Conservation (phyloP, 2,329 filamentous ascomycete species). For the Paramyrothecium roridum region DNA sequence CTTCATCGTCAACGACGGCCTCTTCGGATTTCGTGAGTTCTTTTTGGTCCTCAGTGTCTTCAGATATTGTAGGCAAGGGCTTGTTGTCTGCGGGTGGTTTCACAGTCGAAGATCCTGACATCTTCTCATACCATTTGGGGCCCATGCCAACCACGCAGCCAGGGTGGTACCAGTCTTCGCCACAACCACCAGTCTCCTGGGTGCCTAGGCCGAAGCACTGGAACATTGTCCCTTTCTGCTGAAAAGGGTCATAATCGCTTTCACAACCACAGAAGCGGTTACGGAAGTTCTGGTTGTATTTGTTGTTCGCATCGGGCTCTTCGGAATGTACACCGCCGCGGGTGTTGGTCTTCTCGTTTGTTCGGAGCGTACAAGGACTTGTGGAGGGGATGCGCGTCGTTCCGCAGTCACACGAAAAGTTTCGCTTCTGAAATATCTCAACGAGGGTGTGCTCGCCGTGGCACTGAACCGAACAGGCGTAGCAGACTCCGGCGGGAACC, state of each 20-base stretch:
- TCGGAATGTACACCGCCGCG: conserved; percentile 79
- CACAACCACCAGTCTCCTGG: conserved; percentile 79
- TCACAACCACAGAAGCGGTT: conserved; percentile 90
- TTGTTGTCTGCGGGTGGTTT: conserved; percentile 11
- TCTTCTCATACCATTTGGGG: conserved; percentile 65
- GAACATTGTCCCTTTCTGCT: conserved; percentile 97
- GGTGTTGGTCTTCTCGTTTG: conserved; percentile 68
- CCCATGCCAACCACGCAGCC: conserved; percentile 83
- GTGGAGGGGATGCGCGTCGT: conserved; percentile 72
- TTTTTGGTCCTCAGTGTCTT: conserved; percentile 37
- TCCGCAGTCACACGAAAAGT: conserved; percentile 96
- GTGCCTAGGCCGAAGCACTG: conserved; percentile 87
- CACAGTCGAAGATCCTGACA: conserved; percentile 29
- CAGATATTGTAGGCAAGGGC: conserved; percentile 45
- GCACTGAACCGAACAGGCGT: conserved; percentile 93
- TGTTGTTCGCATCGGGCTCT: conserved; percentile 68
- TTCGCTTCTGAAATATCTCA: conserved; percentile 91
- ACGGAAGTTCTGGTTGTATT: conserved; percentile 93
- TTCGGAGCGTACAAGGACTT: conserved; percentile 72
- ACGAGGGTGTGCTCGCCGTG: conserved; percentile 94
- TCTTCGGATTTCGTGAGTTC: conserved; percentile 15
- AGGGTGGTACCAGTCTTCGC: conserved; percentile 97
- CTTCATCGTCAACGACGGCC: conserved; percentile 43
- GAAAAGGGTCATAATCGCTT: conserved; percentile 81
- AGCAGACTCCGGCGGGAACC: conserved; percentile 78